phyloP scores from a whole-genome alignment of 2,329 filamentous ascomycete genomes.

The Aspergillus aculeatinus region DNA sequence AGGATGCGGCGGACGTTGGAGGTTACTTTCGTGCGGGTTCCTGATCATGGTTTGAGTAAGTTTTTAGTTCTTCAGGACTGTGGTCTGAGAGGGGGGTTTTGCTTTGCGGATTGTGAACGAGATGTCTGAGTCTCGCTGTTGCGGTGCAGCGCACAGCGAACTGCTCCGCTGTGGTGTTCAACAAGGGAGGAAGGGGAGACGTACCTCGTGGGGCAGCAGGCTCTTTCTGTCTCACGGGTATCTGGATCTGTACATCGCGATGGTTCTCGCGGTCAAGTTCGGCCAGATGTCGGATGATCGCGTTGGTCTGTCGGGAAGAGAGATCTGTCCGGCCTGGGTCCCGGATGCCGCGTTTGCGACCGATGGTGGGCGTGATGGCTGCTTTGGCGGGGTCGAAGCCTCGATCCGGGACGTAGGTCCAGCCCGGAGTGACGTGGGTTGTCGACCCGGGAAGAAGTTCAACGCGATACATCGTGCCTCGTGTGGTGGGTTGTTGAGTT shows the following conservation, averaged over 20 bases:
- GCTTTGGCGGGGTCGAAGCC: slow-evolving; percentile 58
- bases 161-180: neutral
- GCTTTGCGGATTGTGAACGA: neutral
- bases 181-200: neutral
- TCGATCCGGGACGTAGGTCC: slow-evolving; percentile 85
- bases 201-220: slow-evolving; percentile 45
- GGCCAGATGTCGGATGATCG: slow-evolving; percentile 76
- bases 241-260: slow-evolving; percentile 67
- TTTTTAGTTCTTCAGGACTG: neutral
- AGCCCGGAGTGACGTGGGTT: slow-evolving; percentile 74
- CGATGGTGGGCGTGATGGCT: slow-evolving; percentile 52
- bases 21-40: slow-evolving; percentile 44
- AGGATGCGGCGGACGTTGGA: slow-evolving; percentile 50
- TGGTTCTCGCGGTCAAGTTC: slow-evolving; percentile 79
- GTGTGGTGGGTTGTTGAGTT: neutral
- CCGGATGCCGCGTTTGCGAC: slow-evolving; percentile 70
- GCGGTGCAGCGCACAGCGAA: no score
- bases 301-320: slow-evolving; percentile 77
- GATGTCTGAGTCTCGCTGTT: no score
- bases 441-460: slow-evolving; percentile 74
- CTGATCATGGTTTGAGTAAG: slow-evolving; percentile 9
- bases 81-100: neutral
- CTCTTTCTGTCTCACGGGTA: slow-evolving; percentile 57
- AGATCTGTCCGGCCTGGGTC: slow-evolving; percentile 63
- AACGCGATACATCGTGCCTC: slow-evolving; percentile 63